These are phyloP conservation scores for Mitragyna speciosa DNA, from an alignment of 257 asterid genomes.

Conservation along the genomic window DNA sequence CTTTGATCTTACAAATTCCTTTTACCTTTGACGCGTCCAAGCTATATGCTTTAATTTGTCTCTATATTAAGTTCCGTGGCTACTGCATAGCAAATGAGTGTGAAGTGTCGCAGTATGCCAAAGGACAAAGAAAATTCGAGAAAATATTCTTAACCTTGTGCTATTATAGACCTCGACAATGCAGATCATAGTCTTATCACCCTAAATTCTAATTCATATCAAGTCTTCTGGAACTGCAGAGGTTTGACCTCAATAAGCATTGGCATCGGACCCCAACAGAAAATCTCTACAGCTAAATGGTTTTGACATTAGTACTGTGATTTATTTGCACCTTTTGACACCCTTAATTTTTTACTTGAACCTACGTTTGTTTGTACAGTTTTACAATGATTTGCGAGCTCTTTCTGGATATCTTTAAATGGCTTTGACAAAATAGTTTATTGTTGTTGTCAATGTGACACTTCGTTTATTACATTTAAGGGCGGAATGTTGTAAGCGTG, in stretches of 20 bases:
- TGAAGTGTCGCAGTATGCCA: background rate
- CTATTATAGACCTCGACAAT: background rate
- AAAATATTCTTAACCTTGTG: background rate
- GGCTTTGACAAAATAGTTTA: background rate
- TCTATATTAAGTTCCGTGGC: background rate
- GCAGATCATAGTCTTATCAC: background rate
- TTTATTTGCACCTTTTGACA: background rate
- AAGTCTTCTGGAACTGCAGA: background rate
- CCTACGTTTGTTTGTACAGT: background rate
- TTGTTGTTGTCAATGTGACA: background rate
- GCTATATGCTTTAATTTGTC: background rate
- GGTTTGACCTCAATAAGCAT: background rate
- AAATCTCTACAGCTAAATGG: background rate
- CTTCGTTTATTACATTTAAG: background rate
- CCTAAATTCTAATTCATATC: background rate
- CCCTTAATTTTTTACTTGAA: background rate
- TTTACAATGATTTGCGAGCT: background rate
- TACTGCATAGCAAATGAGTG: background rate
- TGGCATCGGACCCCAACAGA: background rate
- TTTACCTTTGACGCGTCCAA: background rate
- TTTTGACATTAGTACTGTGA: background rate
- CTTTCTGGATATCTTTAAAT: too few species aligned
- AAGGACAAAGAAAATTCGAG: background rate
- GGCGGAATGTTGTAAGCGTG: too few species aligned
- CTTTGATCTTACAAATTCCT: too few species aligned